Evolutionary conservation across 129 eudicot genomes (phyloP).

Genomic region (Daucus carota): DNA sequence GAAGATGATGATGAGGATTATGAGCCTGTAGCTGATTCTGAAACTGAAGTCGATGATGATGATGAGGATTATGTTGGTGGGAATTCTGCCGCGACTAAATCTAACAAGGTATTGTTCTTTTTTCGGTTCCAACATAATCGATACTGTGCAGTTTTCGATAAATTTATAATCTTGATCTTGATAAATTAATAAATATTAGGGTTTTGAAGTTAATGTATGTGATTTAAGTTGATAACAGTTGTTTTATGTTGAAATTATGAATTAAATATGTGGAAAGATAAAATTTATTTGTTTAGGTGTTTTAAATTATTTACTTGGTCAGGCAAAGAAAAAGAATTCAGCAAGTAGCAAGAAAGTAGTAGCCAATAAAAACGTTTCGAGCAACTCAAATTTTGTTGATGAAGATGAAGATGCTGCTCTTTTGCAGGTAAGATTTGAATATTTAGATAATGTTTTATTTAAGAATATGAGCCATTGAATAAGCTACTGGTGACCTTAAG

Average conservation of each 20-base stretch:
- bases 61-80: conserved; percentile 22
- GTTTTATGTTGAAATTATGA: not conserved
- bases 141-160: not conserved
- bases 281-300: not conserved
- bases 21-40: conserved; percentile 23
- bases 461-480: not conserved
- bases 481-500: conserved; percentile 8
- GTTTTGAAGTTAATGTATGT: no score
- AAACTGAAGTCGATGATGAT: conserved; percentile 31
- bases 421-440: conserved; percentile 39
- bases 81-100: conserved; percentile 16
- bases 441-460: not conserved
- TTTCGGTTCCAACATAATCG: not conserved
- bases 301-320: not conserved
- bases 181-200: no score
- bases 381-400: conserved; percentile 31
- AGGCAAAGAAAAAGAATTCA: conserved; percentile 36
- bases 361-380: conserved; percentile 20
- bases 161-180: not conserved
- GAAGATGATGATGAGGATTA: conserved; percentile 64
- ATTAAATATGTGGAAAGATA: not conserved
- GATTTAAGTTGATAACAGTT: not conserved
- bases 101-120: conserved; percentile 26
- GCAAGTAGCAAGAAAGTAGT: conserved; percentile 44
- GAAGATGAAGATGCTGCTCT: conserved; percentile 77